Conservation (phyloP, 2,329 filamentous ascomycete genomes). For the Fusarium keratoplasticum region DNA sequence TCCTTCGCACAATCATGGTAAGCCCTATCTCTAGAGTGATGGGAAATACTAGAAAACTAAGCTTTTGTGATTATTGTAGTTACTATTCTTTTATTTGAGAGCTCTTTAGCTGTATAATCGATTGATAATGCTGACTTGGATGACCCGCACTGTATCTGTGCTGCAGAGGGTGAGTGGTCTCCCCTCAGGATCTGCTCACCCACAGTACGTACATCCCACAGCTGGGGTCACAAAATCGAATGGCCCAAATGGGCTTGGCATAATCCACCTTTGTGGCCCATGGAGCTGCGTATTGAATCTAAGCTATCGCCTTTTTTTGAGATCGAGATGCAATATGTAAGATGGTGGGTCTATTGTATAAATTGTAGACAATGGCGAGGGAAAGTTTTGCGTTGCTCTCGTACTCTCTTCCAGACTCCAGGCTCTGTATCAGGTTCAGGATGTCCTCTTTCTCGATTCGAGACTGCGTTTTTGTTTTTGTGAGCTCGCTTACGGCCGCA, state of each 20-base stretch:
- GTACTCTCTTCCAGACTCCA: neutral
- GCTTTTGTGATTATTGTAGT: neutral
- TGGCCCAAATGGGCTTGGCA: neutral
- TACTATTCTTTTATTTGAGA: neutral
- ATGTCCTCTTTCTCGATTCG: neutral
- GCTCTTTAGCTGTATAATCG: neutral
- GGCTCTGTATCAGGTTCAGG: neutral
- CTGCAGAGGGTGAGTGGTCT: neutral
- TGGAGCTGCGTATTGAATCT: neutral
- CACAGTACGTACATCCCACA: neutral
- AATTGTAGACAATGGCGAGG: neutral
- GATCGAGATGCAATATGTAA: neutral
- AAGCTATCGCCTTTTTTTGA: neutral
- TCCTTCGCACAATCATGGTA: neutral
- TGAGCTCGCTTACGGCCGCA: constrained; percentile 35
- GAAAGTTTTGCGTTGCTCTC: neutral
- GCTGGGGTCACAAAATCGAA: neutral
- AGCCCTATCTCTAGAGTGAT: neutral
- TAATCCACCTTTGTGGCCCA: neutral
- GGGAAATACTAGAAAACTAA: neutral
- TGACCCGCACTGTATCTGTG: constrained; percentile 4
- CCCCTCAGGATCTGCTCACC: neutral
- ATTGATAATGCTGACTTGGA: constrained; percentile 1
- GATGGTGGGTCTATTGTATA: neutral
- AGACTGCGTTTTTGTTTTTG: constrained; percentile 28